phyloP scores from a whole-genome alignment of 371 early-diverging fungal species.

The Blastocladiella emersonii region DNA sequence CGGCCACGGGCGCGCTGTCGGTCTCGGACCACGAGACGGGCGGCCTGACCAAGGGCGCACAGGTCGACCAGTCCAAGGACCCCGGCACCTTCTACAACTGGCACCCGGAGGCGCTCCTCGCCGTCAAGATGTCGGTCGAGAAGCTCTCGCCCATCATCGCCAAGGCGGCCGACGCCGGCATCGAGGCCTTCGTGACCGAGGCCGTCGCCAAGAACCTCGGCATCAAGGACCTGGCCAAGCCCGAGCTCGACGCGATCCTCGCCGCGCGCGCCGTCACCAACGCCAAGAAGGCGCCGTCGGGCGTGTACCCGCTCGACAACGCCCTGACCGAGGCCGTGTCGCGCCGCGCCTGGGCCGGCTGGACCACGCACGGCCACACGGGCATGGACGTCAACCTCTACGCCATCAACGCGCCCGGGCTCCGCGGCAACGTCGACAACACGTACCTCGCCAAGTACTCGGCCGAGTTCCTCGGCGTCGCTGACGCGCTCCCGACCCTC shows the following conservation, averaged over 20 bases:
- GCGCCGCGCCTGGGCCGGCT: slow-evolving; percentile 23
- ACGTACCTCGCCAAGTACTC: neutral
- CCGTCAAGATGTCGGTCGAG: slow-evolving; percentile 51
- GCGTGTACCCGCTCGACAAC: neutral
- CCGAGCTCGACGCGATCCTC: slow-evolving; percentile 31
- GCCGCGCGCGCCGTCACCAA: neutral
- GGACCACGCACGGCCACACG: slow-evolving; percentile 85
- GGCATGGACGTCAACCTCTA: slow-evolving; percentile 20
- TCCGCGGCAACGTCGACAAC: neutral
- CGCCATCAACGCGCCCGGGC: neutral
- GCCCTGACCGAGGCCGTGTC: neutral
- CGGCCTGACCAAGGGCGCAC: slow-evolving; percentile 63
- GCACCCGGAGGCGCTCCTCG: slow-evolving; percentile 57
- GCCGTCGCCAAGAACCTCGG: slow-evolving; percentile 45
- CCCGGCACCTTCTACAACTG: slow-evolving; percentile 74
- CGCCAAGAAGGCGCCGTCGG: neutral
- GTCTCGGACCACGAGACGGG: slow-evolving; percentile 91
- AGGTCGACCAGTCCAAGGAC: slow-evolving; percentile 23
- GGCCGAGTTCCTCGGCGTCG: neutral
- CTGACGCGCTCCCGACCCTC: neutral
- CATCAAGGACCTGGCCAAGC: slow-evolving; percentile 45
- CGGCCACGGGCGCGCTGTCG: slow-evolving; percentile 38
- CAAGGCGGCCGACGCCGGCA: neutral
- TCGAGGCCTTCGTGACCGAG: slow-evolving; percentile 9
- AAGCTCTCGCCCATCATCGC: neutral